phyloP scores from a whole-genome alignment of 345 rosid species.

The Turritis glabra region DNA sequence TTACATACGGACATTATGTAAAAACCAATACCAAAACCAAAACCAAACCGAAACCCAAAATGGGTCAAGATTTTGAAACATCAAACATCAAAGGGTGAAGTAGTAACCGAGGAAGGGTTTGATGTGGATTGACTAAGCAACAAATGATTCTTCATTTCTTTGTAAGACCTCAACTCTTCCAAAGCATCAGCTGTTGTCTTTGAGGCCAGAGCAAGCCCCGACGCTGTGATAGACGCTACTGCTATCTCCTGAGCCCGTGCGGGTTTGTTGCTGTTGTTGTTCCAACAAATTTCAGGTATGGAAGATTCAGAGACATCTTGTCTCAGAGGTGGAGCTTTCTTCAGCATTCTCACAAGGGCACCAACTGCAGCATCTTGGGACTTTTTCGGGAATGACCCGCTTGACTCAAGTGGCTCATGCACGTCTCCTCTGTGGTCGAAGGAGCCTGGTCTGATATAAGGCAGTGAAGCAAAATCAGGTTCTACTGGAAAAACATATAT shows the following conservation, averaged over 20 bases:
- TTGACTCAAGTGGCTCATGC: slow-evolving; percentile 50
- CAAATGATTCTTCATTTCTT: slow-evolving; percentile 58
- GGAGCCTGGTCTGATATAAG: slow-evolving; percentile 56
- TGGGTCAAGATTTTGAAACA: slow-evolving; percentile 35
- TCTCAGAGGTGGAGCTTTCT: slow-evolving; percentile 83
- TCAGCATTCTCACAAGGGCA: slow-evolving; percentile 76
- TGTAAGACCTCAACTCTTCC: slow-evolving; percentile 78
- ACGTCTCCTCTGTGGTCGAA: slow-evolving; percentile 54
- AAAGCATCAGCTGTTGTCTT: slow-evolving; percentile 89
- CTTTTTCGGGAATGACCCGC: slow-evolving; percentile 52
- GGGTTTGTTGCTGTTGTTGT: slow-evolving; percentile 22
- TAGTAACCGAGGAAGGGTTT: slow-evolving; percentile 24
- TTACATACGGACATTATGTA: not conserved
- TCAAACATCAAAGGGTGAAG: slow-evolving; percentile 22
- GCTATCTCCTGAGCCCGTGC: slow-evolving; percentile 31
- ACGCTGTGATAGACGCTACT: slow-evolving; percentile 50
- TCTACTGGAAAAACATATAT: not conserved
- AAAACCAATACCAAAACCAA: not conserved
- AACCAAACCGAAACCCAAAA: not conserved
- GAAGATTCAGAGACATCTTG: slow-evolving; percentile 53
- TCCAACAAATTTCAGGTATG: slow-evolving; percentile 37
- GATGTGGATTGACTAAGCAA: slow-evolving; percentile 51
- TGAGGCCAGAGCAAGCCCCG: slow-evolving; percentile 42
- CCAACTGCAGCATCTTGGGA: slow-evolving; percentile 94
- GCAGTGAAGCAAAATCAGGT: slow-evolving; percentile 3